A percentile compares a stretch with the other conserved stretches of the same genome.
Evolutionary conservation across 75 land plant genomes (phyloP).

Genomic region (Ceratopteris richardii): DNA sequence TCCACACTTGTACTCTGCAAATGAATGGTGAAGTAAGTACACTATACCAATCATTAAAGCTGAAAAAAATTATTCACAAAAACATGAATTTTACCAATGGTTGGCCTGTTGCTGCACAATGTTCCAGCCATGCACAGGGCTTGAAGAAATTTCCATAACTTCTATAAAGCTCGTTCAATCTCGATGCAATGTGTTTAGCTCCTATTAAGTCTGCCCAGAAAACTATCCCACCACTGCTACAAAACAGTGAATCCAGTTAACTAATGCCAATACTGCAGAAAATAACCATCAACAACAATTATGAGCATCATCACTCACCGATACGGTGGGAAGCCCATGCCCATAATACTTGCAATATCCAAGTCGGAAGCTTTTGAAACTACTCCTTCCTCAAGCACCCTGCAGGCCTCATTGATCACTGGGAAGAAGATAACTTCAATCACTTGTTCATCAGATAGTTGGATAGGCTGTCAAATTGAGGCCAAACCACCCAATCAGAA

Average conservation of each 20-base stretch:
- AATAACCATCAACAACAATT: slow-evolving; percentile 1
- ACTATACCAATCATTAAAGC: too few relatives aligned
- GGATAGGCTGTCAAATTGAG: slow-evolving; percentile 13
- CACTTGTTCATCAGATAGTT: slow-evolving; percentile 27
- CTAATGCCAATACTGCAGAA: too few relatives aligned
- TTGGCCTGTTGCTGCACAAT: slow-evolving; percentile 10
- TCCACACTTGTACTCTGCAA: too few relatives aligned
- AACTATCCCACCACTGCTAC: slow-evolving; percentile 39
- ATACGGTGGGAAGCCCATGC: slow-evolving; percentile 94
- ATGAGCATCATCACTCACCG: slow-evolving; percentile 26
- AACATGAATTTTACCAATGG: too few relatives aligned
- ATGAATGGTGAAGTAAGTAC: too few relatives aligned
- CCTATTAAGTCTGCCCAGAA: slow-evolving; percentile 44
- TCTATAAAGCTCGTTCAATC: slow-evolving; percentile 24
- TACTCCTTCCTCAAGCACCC: slow-evolving; percentile 31
- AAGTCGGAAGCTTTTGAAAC: slow-evolving; percentile 32
- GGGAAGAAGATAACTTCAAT: slow-evolving; percentile 30
- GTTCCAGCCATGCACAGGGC: slow-evolving; percentile 26
- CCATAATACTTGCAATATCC: slow-evolving; percentile 49
- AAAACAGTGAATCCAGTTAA: too few relatives aligned
- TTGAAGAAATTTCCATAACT: slow-evolving; percentile 28
- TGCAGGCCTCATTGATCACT: slow-evolving; percentile 33
- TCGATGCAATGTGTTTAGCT: slow-evolving; percentile 19
- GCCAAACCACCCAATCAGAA: too few relatives aligned
- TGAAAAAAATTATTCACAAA: too few relatives aligned